These are phyloP conservation scores for Amanita polypyramis DNA, from an alignment of 768 basidiomycete species.

Conservation along the genomic window DNA sequence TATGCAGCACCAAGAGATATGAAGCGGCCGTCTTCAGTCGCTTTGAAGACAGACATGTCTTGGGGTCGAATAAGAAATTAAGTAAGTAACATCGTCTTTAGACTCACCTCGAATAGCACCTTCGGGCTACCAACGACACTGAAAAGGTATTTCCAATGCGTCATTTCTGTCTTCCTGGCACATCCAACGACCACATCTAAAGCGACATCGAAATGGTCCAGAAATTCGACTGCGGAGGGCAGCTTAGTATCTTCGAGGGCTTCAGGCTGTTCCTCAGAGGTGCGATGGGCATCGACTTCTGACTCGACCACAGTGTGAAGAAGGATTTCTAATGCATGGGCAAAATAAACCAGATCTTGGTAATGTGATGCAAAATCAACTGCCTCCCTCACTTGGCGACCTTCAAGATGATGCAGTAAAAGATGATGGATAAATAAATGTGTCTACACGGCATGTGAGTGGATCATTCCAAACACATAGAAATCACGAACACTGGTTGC, in stretches of 20 bases:
- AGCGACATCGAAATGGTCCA: conserved; percentile 88
- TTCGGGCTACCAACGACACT: conserved; percentile 86
- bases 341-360: conserved; percentile 81
- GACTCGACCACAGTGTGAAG: conserved; percentile 90
- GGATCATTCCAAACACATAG: background rate
- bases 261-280: conserved; percentile 19
- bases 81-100: background rate
- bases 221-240: conserved; percentile 70
- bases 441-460: conserved; percentile 38
- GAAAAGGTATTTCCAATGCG: conserved; percentile 83
- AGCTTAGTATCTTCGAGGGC: conserved; percentile 34
- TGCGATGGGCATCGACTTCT: conserved; percentile 37
- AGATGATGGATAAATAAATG: conserved; percentile 92
- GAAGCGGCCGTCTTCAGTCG: conserved; percentile 83
- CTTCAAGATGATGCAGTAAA: conserved; percentile 70
- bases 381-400: conserved; percentile 57
- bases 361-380: conserved; percentile 83
- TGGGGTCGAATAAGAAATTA: background rate
- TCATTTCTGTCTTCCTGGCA: conserved; percentile 92
- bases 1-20: conserved; percentile 89
- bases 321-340: conserved; percentile 89
- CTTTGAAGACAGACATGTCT: conserved; percentile 68
- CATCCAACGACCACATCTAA: conserved; percentile 93
- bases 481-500: conserved; percentile 58
- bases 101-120: conserved; percentile 73